Evolutionary conservation across 2,329 filamentous ascomycete species (phyloP).

Genomic region (Cladophialophora exuberans): DNA sequence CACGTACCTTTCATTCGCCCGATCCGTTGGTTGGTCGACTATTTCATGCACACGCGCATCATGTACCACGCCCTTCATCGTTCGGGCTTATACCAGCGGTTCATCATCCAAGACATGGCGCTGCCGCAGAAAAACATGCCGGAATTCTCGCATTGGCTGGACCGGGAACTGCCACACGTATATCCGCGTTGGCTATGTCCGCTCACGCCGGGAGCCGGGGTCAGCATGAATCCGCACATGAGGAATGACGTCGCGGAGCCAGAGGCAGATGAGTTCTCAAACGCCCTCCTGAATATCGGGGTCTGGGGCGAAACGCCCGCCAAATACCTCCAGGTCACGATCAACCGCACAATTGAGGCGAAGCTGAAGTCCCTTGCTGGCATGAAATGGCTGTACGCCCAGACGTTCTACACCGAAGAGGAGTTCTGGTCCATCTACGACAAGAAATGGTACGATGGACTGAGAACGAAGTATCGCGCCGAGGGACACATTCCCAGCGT

Average conservation of each 20-base stretch:
- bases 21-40: conserved; percentile 62
- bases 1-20: conserved; percentile 62
- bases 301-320: conserved; percentile 79
- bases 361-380: conserved; percentile 72
- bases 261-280: neutral
- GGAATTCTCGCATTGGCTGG: conserved; percentile 58
- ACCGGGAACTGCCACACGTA: conserved; percentile 44
- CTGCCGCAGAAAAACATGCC: conserved; percentile 58
- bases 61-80: conserved; percentile 67
- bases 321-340: conserved; percentile 61
- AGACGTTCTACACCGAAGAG: conserved; percentile 75
- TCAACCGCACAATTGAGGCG: conserved; percentile 72
- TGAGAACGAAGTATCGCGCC: conserved; percentile 46
- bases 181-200: conserved; percentile 66
- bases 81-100: conserved; percentile 58
- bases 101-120: conserved; percentile 66
- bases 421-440: conserved; percentile 51
- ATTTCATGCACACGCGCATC: conserved; percentile 63
- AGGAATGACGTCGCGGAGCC: neutral
- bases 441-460: conserved; percentile 40
- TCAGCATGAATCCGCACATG: conserved; percentile 26
- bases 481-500: conserved; percentile 38
- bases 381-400: conserved; percentile 85
- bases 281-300: conserved; percentile 58
- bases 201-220: conserved; percentile 32